Evolutionary conservation across 495 filamentous ascomycete genomes (phyloP).

Genomic region (Apiosordaria backusii): DNA sequence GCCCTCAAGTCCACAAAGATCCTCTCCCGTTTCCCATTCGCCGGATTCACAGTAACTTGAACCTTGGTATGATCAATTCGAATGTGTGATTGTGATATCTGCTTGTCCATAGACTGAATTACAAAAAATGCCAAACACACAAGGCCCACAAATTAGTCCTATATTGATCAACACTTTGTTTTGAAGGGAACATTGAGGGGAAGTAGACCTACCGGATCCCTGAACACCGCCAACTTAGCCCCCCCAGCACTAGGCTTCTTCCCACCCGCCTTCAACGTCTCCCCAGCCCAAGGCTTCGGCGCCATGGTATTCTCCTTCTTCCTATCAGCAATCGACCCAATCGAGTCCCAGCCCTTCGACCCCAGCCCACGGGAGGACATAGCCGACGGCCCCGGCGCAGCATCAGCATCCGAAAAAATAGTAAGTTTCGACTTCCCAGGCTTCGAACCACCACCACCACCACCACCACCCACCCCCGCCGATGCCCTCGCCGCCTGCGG

Average conservation of each 20-base stretch:
- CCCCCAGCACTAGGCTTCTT: slow-evolving; percentile 57
- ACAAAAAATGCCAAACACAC: slow-evolving; percentile 44
- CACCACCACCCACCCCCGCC: slow-evolving; percentile 44
- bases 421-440: slow-evolving; percentile 76
- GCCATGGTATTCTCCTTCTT: slow-evolving; percentile 92
- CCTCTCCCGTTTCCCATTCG: slow-evolving; percentile 73
- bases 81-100: slow-evolving; percentile 50
- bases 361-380: slow-evolving; percentile 44
- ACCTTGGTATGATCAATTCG: slow-evolving; percentile 50
- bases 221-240: slow-evolving; percentile 88
- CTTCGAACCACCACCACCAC: slow-evolving; percentile 50
- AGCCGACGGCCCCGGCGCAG: slow-evolving; percentile 45
- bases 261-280: slow-evolving; percentile 83
- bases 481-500: slow-evolving; percentile 62
- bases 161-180: slow-evolving; percentile 79
- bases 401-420: slow-evolving; percentile 80
- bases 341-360: slow-evolving; percentile 84
- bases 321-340: slow-evolving; percentile 77
- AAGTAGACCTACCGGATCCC: slow-evolving; percentile 80
- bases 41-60: slow-evolving; percentile 73
- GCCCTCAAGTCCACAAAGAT: slow-evolving; percentile 81
- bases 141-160: slow-evolving; percentile 87
- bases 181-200: slow-evolving; percentile 28
- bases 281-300: slow-evolving; percentile 85
- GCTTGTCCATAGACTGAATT: slow-evolving; percentile 51